phyloP scores from a whole-genome alignment of 768 basidiomycete genomes.

The Porpolomopsis calyptriformis region DNA sequence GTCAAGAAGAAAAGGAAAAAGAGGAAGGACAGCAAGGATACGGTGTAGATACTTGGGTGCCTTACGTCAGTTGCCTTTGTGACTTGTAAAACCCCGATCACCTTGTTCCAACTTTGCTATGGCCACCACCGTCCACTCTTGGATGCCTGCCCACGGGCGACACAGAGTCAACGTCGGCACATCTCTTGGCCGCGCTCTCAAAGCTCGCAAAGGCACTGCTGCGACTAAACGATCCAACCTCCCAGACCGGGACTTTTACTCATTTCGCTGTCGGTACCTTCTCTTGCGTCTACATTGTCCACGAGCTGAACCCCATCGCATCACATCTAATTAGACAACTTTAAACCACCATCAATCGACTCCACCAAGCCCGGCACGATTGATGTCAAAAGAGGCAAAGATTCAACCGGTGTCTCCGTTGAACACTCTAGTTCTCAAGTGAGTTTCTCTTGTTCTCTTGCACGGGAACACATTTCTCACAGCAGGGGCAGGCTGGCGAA shows the following conservation, averaged over 20 bases:
- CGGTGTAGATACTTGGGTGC: no score
- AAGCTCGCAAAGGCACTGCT: slow-evolving; percentile 48
- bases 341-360: slow-evolving; percentile 67
- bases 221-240: slow-evolving; percentile 31
- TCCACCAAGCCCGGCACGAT: slow-evolving; percentile 52
- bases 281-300: background rate
- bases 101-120: slow-evolving; percentile 21
- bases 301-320: background rate
- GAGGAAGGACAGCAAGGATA: background rate
- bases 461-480: slow-evolving; percentile 2
- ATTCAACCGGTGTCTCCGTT: slow-evolving; percentile 42
- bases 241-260: slow-evolving; percentile 62
- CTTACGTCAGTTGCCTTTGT: slow-evolving; percentile 1
- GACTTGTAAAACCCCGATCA: background rate
- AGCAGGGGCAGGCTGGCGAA: slow-evolving; percentile 45
- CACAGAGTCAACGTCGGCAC: slow-evolving; percentile 50
- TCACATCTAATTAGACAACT: slow-evolving; percentile 43
- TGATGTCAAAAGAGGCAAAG: slow-evolving; percentile 45
- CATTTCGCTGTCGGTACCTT: slow-evolving; percentile 56
- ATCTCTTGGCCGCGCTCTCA: slow-evolving; percentile 56
- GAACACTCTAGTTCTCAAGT: slow-evolving; percentile 64
- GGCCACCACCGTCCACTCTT: slow-evolving; percentile 32
- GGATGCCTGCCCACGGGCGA: slow-evolving; percentile 51
- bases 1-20: slow-evolving; percentile 25
- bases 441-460: slow-evolving; percentile 9